A percentile compares a stretch with the other conserved stretches of the same genome.
phyloP scores from a whole-genome alignment of 2,329 filamentous ascomycete species.

The Talaromyces sp. region DNA sequence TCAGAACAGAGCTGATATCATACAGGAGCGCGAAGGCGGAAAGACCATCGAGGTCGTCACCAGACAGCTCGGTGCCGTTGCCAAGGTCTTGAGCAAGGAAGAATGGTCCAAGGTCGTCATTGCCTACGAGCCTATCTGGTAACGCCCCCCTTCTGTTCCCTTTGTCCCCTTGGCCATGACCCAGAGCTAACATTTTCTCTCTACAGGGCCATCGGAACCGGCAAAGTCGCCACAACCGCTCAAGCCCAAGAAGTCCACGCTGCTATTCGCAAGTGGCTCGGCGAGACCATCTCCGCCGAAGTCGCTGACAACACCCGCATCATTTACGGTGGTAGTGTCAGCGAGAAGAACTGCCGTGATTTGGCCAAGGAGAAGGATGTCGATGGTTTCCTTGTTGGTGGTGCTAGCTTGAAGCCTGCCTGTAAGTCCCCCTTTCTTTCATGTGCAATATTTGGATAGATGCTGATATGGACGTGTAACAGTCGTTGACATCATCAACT shows the following conservation, averaged over 20 bases:
- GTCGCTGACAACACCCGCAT: constrained; percentile 85
- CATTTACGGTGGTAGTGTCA: constrained; percentile 94
- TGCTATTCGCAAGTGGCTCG: constrained; percentile 84
- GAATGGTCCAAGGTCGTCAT: constrained; percentile 95
- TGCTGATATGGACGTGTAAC: constrained; percentile 2
- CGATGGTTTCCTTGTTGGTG: constrained; percentile 95
- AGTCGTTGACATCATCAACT: constrained; percentile 69
- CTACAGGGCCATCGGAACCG: constrained; percentile 71
- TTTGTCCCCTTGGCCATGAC: neutral
- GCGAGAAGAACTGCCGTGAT: constrained; percentile 96
- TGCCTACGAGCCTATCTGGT: constrained; percentile 99
- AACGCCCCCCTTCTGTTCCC: constrained; percentile 43
- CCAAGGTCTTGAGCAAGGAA: constrained; percentile 60
- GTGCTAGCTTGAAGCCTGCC: constrained; percentile 93
- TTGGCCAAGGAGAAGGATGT: constrained; percentile 90
- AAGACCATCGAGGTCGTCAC: constrained; percentile 74
- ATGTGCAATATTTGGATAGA: neutral
- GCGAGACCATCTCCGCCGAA: constrained; percentile 68
- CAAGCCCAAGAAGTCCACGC: constrained; percentile 94
- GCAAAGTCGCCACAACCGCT: constrained; percentile 83
- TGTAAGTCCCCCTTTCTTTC: constrained; percentile 55
- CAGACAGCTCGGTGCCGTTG: constrained; percentile 77
- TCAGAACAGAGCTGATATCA: neutral
- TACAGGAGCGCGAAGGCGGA: constrained; percentile 71
- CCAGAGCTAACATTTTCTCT: neutral